phyloP scores from a whole-genome alignment of 2,329 filamentous ascomycete genomes.

The Pseudocercospora macadamiae region DNA sequence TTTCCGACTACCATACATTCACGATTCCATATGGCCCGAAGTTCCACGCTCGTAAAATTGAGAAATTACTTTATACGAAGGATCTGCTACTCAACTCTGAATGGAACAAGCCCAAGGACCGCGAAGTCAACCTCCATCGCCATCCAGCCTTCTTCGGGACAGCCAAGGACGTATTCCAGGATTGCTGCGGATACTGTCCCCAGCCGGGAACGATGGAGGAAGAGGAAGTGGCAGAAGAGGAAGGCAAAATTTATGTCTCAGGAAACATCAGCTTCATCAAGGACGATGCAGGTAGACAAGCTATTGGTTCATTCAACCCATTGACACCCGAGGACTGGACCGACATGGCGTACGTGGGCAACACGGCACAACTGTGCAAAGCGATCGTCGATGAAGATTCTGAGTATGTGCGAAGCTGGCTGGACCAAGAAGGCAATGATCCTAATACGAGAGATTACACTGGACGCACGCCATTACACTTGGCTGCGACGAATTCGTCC shows the following conservation, averaged over 20 bases:
- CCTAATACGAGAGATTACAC: slow-evolving; percentile 76
- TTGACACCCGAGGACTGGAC: slow-evolving; percentile 84
- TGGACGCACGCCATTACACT: slow-evolving; percentile 76
- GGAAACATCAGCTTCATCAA: slow-evolving; percentile 74
- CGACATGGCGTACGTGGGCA: slow-evolving; percentile 85
- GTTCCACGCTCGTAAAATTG: slow-evolving; percentile 67
- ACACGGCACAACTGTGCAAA: slow-evolving; percentile 75
- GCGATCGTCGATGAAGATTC: slow-evolving; percentile 77
- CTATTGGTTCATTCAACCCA: slow-evolving; percentile 74
- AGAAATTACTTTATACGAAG: slow-evolving; percentile 79
- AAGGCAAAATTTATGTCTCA: slow-evolving; percentile 75
- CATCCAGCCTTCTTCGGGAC: slow-evolving; percentile 85
- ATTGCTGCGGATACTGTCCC: slow-evolving; percentile 83
- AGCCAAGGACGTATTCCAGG: slow-evolving; percentile 71
- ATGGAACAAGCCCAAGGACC: slow-evolving; percentile 77
- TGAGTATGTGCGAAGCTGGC: slow-evolving; percentile 71
- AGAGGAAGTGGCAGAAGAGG: slow-evolving; percentile 69
- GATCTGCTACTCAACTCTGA: slow-evolving; percentile 83
- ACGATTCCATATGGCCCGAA: slow-evolving; percentile 67
- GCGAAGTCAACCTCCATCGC: slow-evolving; percentile 74
- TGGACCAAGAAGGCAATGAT: slow-evolving; percentile 67
- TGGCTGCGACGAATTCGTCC: slow-evolving; percentile 71
- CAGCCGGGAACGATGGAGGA: slow-evolving; percentile 70
- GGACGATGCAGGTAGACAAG: slow-evolving; percentile 79
- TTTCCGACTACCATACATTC: slow-evolving; percentile 72